Conservation (phyloP, 768 basidiomycete genomes). For the Wakefieldia striispora region DNA sequence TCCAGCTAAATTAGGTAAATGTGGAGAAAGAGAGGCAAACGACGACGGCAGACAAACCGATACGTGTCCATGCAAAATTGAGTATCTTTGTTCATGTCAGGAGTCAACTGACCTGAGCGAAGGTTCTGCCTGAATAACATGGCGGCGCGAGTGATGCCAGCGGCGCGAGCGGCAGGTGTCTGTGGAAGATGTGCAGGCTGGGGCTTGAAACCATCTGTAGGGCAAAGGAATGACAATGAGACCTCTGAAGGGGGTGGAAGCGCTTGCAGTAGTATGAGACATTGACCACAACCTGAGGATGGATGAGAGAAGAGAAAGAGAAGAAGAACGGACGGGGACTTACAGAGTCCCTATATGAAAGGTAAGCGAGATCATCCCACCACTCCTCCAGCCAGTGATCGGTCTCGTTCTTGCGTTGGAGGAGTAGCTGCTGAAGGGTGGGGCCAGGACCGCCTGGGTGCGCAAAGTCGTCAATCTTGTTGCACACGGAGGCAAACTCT, state of each 20-base stretch:
- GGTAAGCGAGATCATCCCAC: slow-evolving; percentile 89
- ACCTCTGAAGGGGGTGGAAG: not conserved
- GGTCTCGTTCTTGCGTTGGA: slow-evolving; percentile 50
- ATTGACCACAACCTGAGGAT: slow-evolving; percentile 69
- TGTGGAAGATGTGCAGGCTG: slow-evolving; percentile 61
- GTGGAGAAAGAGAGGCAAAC: not conserved
- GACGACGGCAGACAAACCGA: slow-evolving; percentile 41
- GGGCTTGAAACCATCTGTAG: slow-evolving; percentile 73
- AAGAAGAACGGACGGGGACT: slow-evolving; percentile 19
- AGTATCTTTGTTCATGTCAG: slow-evolving; percentile 66
- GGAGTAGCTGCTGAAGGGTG: slow-evolving; percentile 63
- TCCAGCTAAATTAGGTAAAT: slow-evolving; percentile 58
- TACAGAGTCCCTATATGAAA: slow-evolving; percentile 84
- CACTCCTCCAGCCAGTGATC: slow-evolving; percentile 89
- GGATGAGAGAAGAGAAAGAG: slow-evolving; percentile 1
- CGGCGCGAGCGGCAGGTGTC: slow-evolving; percentile 63
- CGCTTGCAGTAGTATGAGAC: slow-evolving; percentile 90
- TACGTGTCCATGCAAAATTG: slow-evolving; percentile 87
- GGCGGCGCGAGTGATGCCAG: slow-evolving; percentile 63
- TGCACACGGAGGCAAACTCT: slow-evolving; percentile 53
- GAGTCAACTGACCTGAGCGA: slow-evolving; percentile 60
- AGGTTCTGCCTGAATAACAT: slow-evolving; percentile 73
- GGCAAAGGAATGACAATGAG: slow-evolving; percentile 4
- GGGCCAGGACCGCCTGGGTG: slow-evolving; percentile 38
- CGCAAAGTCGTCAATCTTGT: slow-evolving; percentile 70